Base-by-base conservation (phyloP, 257 asterid species). In the Solanum lycopersicoides region DNA sequence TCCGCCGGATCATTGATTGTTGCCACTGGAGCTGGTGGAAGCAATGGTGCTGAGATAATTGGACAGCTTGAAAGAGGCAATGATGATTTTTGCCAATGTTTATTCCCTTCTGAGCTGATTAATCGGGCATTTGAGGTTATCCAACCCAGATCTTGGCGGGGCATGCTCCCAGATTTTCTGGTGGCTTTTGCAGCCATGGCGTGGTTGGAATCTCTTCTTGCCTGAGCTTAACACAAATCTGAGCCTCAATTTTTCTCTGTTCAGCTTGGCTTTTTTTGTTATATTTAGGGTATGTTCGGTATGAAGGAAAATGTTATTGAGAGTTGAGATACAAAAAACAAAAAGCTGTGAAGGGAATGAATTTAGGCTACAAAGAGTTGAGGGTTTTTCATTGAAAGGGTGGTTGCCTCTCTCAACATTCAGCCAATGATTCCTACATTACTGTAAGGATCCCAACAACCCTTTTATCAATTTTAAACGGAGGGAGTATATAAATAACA, bases 351-450 rank as follows among this genome's bases (percentile, higher is more conserved):
- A 59, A 71, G 69, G 65, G 32, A 77, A 21, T 11, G 41, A 45
- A 87, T 60, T 60, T 82, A 87, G 86, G 82, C 23, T 18, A n/a
- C 10, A 25, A 34, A 41, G 82, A 60, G 82, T 25, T 71, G 10
- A 32, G 34, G 88, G 89, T 90, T 41, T 77, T 88, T 87, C 79
- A 21, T 83, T 68, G 85, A 10, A 87, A 88, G 93, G 94, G 93
- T 87, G 91, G 93, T 93, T 92, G 93, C 92, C 92, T 89, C 92
- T 92, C 88, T 92, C 91, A 88, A 86, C 44, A 20, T 39, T 30
- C 47, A 35, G 91, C 91, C 93, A 5, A 71, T 85, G 88, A 82
- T 84, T 88, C 86, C 71, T 18, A 23, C 14, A 13, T 53, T 34
- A 37, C 12, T 18, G 79, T 42, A 12, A 74, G 30, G 66, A 37